These are phyloP conservation scores for Talaromyces amestolkiae DNA, from an alignment of 2,329 filamentous ascomycete species.

Conservation along the genomic window DNA sequence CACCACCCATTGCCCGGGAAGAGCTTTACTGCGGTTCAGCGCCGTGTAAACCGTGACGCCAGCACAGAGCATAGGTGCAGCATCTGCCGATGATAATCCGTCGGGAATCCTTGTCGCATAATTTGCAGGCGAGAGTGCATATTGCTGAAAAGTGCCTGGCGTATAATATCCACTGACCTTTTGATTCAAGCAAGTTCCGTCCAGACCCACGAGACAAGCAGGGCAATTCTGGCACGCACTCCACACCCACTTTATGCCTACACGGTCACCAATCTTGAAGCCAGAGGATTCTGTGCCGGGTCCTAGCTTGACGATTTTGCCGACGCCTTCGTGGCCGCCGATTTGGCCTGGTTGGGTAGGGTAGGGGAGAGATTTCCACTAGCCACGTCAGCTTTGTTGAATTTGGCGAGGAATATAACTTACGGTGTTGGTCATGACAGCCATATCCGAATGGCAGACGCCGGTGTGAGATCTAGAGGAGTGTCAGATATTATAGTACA, in stretches of 20 bases:
- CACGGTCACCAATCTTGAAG: constrained; percentile 64
- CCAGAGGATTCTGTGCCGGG: constrained; percentile 55
- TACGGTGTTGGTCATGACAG: constrained; percentile 52
- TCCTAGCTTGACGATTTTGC: constrained; percentile 64
- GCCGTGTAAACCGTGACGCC: constrained; percentile 67
- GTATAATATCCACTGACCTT: constrained; percentile 66
- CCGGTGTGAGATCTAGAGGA: constrained; percentile 57
- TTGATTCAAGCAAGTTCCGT: constrained; percentile 55
- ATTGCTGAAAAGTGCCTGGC: constrained; percentile 72
- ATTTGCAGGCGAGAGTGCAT: constrained; percentile 60
- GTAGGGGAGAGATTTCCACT: constrained; percentile 58
- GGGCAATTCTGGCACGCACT: constrained; percentile 56
- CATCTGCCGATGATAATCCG: constrained; percentile 55
- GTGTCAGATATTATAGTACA: neutral
- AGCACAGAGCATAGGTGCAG: constrained; percentile 67
- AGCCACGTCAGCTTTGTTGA: constrained; percentile 3
- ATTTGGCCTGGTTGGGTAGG: constrained; percentile 62
- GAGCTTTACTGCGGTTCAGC: constrained; percentile 59
- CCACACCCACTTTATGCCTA: constrained; percentile 68
- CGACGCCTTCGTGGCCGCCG: constrained; percentile 69
- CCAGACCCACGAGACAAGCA: constrained; percentile 55
- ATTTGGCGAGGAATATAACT: neutral
- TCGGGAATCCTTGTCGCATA: constrained; percentile 71
- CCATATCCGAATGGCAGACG: constrained; percentile 64
- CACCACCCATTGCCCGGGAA: constrained; percentile 60